phyloP scores from a whole-genome alignment of 257 asterid species.

The Cynanchum wilfordii region DNA sequence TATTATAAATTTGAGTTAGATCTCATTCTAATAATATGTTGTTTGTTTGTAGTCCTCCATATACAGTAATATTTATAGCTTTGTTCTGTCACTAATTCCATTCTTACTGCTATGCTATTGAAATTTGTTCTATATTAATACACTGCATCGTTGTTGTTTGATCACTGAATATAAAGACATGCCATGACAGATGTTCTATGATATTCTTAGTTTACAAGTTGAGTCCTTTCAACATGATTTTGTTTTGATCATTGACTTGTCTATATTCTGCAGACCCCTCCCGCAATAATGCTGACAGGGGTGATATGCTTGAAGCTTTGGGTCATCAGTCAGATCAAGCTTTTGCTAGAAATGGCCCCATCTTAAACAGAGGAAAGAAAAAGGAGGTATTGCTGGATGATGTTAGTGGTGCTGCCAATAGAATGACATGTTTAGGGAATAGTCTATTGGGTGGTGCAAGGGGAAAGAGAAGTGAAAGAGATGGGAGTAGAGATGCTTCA shows the following conservation, averaged over 20 bases:
- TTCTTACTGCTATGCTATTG: neutral
- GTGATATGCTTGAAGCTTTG: constrained; percentile 35
- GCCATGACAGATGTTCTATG: neutral
- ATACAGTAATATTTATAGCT: neutral
- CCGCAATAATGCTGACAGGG: constrained; percentile 33
- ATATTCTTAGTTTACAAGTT: neutral
- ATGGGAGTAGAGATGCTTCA: constrained; percentile 39
- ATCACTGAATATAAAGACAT: neutral
- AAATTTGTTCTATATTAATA: neutral
- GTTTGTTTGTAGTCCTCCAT: neutral
- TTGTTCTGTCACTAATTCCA: neutral
- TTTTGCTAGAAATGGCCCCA: constrained; percentile 53
- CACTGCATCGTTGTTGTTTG: neutral
- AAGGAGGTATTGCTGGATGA: constrained; percentile 79
- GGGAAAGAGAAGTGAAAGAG: constrained; percentile 88
- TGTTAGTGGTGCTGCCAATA: constrained; percentile 52
- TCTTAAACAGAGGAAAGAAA: constrained; percentile 72
- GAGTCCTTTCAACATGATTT: constrained; percentile 7
- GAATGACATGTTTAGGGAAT: constrained; percentile 50
- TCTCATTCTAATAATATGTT: neutral
- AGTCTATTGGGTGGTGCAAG: constrained; percentile 58
- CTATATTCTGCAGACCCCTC: constrained; percentile 20
- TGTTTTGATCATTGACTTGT: neutral
- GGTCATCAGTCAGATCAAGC: constrained; percentile 40
- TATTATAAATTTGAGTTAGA: neutral